phyloP scores from a whole-genome alignment of 139 green algal genomes.

The Limnomonas spitsbergensis region DNA sequence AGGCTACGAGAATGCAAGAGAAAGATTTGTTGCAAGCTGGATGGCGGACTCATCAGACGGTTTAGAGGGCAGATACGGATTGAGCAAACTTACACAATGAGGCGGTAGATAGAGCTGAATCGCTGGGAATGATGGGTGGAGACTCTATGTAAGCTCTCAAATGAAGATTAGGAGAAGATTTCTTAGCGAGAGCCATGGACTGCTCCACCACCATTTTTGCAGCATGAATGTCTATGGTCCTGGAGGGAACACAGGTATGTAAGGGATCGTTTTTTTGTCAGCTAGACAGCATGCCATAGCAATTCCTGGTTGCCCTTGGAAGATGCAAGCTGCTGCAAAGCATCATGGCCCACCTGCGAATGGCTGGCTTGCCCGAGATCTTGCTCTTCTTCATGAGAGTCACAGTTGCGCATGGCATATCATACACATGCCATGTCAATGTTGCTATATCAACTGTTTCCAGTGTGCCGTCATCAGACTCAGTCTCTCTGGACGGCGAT shows the following conservation, averaged over 20 bases:
- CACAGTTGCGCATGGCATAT: background rate
- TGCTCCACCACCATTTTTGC: background rate
- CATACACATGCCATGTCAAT: background rate
- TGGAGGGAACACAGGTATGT: no score
- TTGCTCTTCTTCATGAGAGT: background rate
- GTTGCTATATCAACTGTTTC: background rate
- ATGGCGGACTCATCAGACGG: background rate
- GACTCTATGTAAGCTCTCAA: background rate
- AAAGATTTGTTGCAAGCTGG: background rate
- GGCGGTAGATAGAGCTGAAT: background rate
- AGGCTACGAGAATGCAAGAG: background rate
- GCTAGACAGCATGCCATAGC: background rate
- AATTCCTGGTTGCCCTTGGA: no score
- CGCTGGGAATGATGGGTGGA: background rate
- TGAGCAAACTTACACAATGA: background rate
- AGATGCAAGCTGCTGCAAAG: background rate
- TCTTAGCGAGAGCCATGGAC: background rate
- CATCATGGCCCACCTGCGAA: constrained; percentile 1
- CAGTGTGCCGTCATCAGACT: background rate
- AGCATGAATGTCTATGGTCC: background rate
- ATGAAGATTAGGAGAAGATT: background rate
- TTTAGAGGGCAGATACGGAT: no score
- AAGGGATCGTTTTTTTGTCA: background rate
- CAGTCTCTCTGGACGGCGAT: background rate
- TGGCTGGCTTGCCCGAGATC: background rate